Evolutionary conservation across 2,329 filamentous ascomycete species (phyloP).

Genomic region (Pseudocercospora fuligena): DNA sequence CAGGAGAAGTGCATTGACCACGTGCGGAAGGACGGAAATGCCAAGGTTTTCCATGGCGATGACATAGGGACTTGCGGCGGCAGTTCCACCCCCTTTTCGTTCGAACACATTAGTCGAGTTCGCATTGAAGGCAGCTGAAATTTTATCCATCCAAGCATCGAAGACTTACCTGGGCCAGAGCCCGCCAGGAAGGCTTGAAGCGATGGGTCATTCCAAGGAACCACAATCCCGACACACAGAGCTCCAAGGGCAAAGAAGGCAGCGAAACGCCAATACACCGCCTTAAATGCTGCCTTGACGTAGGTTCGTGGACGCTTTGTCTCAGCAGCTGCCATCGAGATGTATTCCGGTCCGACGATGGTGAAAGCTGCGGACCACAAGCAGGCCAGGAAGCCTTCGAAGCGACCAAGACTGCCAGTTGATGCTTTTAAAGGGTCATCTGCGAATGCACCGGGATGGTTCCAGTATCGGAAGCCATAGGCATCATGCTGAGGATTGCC

Average conservation of each 20-base stretch:
- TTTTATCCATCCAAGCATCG: too few species aligned
- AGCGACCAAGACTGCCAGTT: slow-evolving; percentile 38
- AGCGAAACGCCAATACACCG: slow-evolving; percentile 54
- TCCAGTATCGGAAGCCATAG: slow-evolving; percentile 49
- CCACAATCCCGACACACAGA: slow-evolving; percentile 50
- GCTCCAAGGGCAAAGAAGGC: slow-evolving; percentile 56
- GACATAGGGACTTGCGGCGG: slow-evolving; percentile 42
- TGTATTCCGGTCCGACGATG: slow-evolving; percentile 52
- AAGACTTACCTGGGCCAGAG: too few species aligned
- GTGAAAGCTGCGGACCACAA: slow-evolving; percentile 45
- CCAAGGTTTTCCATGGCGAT: slow-evolving; percentile 52
- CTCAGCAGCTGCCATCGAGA: slow-evolving; percentile 55
- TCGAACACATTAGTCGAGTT: too few species aligned
- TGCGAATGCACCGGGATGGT: slow-evolving; percentile 42
- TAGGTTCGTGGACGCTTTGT: slow-evolving; percentile 51
- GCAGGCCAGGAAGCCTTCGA: slow-evolving; percentile 42
- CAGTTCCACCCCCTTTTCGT: slow-evolving; percentile 32
- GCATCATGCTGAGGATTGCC: slow-evolving; percentile 39
- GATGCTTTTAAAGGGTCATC: slow-evolving; percentile 26
- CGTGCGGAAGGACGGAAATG: slow-evolving; percentile 47
- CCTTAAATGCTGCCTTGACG: slow-evolving; percentile 56
- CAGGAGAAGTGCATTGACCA: slow-evolving; percentile 44
- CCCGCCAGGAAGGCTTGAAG: slow-evolving; percentile 30
- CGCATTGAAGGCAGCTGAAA: too few species aligned
- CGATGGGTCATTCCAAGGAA: slow-evolving; percentile 42